Evolutionary conservation across 2,329 filamentous ascomycete genomes (phyloP).

Genomic region (Magnaporthiopsis rhizophila): DNA sequence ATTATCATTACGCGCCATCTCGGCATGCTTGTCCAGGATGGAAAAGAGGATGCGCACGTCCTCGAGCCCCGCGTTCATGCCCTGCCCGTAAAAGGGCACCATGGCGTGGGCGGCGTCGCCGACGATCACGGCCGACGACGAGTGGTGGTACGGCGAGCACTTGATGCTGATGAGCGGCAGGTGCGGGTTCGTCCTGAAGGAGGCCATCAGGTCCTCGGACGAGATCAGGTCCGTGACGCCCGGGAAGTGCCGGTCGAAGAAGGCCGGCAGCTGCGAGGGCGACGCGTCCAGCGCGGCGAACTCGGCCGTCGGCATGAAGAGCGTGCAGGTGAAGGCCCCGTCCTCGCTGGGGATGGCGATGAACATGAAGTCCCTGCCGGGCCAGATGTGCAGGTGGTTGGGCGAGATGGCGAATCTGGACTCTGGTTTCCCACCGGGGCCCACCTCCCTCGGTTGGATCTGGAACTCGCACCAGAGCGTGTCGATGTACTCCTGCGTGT

Average conservation of each 20-base stretch:
- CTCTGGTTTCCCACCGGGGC: conserved; percentile 19
- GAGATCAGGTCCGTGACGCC: conserved; percentile 71
- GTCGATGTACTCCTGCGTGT: conserved; percentile 91
- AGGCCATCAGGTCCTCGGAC: conserved; percentile 57
- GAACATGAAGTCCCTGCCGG: conserved; percentile 91
- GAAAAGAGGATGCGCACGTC: conserved; percentile 86
- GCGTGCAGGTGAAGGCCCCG: conserved; percentile 87
- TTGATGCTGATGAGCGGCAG: conserved; percentile 91
- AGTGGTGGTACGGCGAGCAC: conserved; percentile 80
- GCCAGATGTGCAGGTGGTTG: conserved; percentile 96
- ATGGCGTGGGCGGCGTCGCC: conserved; percentile 96
- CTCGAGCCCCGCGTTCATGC: conserved; percentile 94
- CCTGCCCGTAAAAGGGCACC: conserved; percentile 97
- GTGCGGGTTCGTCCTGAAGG: conserved; percentile 78
- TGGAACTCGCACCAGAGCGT: conserved; percentile 96
- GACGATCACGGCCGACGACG: conserved; percentile 69
- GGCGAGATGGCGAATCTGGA: conserved; percentile 71
- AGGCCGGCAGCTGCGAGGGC: conserved; percentile 52
- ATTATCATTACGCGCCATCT: no score
- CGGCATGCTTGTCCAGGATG: conserved; percentile 62
- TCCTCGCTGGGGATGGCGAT: conserved; percentile 86
- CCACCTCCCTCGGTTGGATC: conserved; percentile 48
- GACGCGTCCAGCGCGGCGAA: conserved; percentile 61
- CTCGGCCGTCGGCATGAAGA: conserved; percentile 71
- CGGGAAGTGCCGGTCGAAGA: conserved; percentile 80